These are phyloP conservation scores for Cystofilobasidium capitatum DNA, from an alignment of 768 basidiomycete genomes.

Conservation along the genomic window DNA sequence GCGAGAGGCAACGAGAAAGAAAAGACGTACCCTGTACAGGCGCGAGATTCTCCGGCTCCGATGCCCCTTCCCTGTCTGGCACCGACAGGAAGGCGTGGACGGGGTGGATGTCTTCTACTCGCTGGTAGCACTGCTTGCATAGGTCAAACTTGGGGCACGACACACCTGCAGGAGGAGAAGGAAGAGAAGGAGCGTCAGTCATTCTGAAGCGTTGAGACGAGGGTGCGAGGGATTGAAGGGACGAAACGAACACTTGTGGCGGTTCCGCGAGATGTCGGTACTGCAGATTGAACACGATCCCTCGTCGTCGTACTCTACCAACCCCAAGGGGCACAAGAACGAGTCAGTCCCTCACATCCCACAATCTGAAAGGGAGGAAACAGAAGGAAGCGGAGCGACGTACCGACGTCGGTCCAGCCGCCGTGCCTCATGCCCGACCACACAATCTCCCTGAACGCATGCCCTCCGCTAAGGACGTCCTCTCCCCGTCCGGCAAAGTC, in stretches of 20 bases:
- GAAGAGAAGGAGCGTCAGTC: background rate
- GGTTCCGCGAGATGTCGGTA: conserved; percentile 50
- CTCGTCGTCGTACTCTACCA: conserved; percentile 62
- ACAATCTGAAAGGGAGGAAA: background rate
- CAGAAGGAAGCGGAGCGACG: conserved; percentile 35
- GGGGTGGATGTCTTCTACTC: conserved; percentile 86
- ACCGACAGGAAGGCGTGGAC: conserved; percentile 74
- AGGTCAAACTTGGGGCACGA: conserved; percentile 70
- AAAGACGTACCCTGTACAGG: background rate
- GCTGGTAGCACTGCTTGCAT: conserved; percentile 64
- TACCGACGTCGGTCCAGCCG: conserved; percentile 81
- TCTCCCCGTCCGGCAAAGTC: conserved; percentile 4
- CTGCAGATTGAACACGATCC: conserved; percentile 74
- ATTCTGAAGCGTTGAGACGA: background rate
- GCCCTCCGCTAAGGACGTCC: conserved; percentile 48
- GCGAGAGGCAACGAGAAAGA: background rate
- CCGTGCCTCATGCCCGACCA: conserved; percentile 49
- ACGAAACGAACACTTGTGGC: conserved; percentile 61
- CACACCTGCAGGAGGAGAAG: conserved; percentile 37
- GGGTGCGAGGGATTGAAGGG: background rate
- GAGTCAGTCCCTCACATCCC: background rate
- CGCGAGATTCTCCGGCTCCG: background rate
- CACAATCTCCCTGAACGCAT: conserved; percentile 75
- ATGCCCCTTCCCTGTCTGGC: conserved; percentile 49
- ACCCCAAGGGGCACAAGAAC: background rate